Conservation (phyloP, 176 grass and related monocot species). For the Thinopyrum elongatum region DNA sequence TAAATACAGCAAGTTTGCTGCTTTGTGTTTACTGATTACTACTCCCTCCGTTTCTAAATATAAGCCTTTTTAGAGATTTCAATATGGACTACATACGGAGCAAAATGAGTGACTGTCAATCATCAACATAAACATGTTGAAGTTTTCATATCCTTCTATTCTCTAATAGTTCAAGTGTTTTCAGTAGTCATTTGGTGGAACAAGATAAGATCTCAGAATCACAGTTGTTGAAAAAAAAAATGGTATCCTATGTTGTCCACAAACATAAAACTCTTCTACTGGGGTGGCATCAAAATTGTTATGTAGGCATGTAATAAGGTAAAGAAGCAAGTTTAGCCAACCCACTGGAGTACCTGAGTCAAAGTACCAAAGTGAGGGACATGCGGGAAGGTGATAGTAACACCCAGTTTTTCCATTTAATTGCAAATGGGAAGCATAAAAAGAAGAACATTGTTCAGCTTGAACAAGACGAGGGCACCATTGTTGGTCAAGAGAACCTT, state of each 20-base stretch:
- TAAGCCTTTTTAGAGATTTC: too few relatives aligned
- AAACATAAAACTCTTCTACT: conserved; percentile 11
- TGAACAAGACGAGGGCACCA: too few relatives aligned
- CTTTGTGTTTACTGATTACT: too few relatives aligned
- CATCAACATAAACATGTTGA: conserved; percentile 12
- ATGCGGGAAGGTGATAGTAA: too few relatives aligned
- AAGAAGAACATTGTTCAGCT: too few relatives aligned
- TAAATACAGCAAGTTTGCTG: background rate
- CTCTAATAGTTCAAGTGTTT: background rate
- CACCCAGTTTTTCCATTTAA: too few relatives aligned
- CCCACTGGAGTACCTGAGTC: conserved; percentile 14
- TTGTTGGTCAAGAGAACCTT: too few relatives aligned
- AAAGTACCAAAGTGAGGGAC: background rate
- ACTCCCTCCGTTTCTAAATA: too few relatives aligned
- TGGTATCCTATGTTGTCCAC: conserved; percentile 25
- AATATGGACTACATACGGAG: too few relatives aligned
- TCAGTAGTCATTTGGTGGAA: background rate
- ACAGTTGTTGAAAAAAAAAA: conserved; percentile 25
- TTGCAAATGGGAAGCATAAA: too few relatives aligned
- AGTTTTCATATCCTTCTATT: conserved; percentile 1
- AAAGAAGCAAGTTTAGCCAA: conserved; percentile 6
- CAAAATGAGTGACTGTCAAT: too few relatives aligned
- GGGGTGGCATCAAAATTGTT: conserved; percentile 9
- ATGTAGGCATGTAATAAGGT: conserved; percentile 4
- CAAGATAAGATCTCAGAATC: conserved; percentile 18